Base-by-base conservation (phyloP, 2,329 filamentous ascomycete genomes). In the Juglanconis sp. region DNA sequence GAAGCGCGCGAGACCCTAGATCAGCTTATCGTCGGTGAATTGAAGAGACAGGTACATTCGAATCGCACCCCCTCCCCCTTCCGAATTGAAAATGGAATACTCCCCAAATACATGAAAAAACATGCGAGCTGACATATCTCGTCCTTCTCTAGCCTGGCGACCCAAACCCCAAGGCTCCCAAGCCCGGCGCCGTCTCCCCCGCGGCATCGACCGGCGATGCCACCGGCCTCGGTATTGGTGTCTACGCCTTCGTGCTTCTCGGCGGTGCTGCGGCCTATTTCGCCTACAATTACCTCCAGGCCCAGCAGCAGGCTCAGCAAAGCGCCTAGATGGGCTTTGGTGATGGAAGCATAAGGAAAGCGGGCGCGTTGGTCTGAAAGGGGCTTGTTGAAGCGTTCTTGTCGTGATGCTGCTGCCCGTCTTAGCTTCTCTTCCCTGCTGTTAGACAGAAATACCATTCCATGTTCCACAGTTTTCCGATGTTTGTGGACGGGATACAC, bases 1-100 rank as follows among this genome's bases (percentile, higher is more conserved):
- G 95, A 99, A 83, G 95, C 95, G 68, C 89, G 95, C 68, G 94
- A 98, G 81, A 94, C 96, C 68, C 87, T 99, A 60, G 87, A 89
- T 36, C 85, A 86, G 71, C 81, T 96, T 66, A 77, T 87, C 56
- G 83, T 95, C 67, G 93, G 91, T 66, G 82, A 73, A 42, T 77
- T 97, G 75, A 96, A 96, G 87, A 86, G 91, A 76, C 74, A 85
- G 82, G 91, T 96, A 84, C 71, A 87, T 74, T 7, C 5, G 60
- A 53, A 31, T 17, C 34, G 8, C 34, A 1, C 24, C 17, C 13
- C 46, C n/a, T 13, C 54, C 34, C 34, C 24, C 24, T 6, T 24
- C 44, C 36, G n/a, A n/a, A n/a, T n/a, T n/a, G n/a, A n/a, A n/a
- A n/a, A n/a, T n/a, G n/a, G 42, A 11, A 31, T 24, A 13, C 44